phyloP scores from a whole-genome alignment of 148 eudicot genomes.

The Dysphania ambrosioides region DNA sequence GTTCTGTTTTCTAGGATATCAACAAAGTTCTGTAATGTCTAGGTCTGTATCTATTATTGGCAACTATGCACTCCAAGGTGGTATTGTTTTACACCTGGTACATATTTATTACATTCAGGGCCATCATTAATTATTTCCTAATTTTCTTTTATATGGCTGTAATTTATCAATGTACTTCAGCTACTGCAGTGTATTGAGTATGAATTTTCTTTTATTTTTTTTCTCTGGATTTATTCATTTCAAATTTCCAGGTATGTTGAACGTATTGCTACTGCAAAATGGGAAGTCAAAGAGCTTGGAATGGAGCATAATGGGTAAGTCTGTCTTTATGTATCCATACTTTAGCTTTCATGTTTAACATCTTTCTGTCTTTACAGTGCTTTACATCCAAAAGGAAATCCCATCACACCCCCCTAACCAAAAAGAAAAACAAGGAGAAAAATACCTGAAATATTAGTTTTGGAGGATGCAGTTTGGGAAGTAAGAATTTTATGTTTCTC shows the following conservation, averaged over 20 bases:
- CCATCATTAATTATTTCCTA: background rate
- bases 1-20: no score
- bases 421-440: background rate
- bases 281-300: slow-evolving; percentile 97
- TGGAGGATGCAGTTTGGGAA: background rate
- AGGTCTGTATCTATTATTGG: no score
- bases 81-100: no score
- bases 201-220: background rate
- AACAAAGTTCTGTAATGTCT: no score
- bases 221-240: background rate
- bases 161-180: background rate
- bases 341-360: background rate
- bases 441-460: background rate
- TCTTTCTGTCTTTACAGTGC: background rate
- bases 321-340: background rate
- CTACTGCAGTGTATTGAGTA: background rate
- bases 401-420: background rate
- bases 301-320: slow-evolving; percentile 89
- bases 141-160: background rate
- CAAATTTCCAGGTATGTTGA: slow-evolving; percentile 63
- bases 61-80: background rate
- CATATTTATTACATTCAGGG: background rate
- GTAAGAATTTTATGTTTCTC: background rate
- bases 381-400: background rate
- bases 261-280: slow-evolving; percentile 77